A percentile compares a stretch with the other conserved stretches of the same genome.
Conservation (phyloP, 1,284 basidiomycete species). For the Apiotrichum laibachii region DNA sequence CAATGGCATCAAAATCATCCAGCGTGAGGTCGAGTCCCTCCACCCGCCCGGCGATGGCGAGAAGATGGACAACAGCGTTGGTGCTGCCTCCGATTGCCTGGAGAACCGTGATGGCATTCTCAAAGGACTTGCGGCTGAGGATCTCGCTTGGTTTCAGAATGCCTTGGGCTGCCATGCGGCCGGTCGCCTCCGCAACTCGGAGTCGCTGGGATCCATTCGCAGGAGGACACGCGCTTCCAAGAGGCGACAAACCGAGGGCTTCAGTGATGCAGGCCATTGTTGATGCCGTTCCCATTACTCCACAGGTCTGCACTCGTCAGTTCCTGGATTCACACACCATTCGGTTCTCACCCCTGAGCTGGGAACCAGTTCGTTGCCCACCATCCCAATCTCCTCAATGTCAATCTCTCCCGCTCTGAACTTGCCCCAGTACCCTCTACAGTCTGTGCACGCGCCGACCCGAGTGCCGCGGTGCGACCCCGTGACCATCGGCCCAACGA, state of each 20-base stretch:
- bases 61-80: constrained; percentile 53
- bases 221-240: constrained; percentile 43
- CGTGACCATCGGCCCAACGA: constrained; percentile 48
- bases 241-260: constrained; percentile 44
- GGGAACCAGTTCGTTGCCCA: constrained; percentile 48
- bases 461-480: constrained; percentile 40
- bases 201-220: constrained; percentile 42
- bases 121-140: constrained; percentile 50
- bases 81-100: constrained; percentile 54
- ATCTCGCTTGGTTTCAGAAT: constrained; percentile 48
- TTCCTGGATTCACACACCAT: constrained; percentile 5
- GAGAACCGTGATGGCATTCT: constrained; percentile 53
- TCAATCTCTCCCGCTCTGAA: constrained; percentile 46
- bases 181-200: constrained; percentile 43
- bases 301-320: constrained; percentile 35
- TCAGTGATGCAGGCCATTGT: constrained; percentile 50
- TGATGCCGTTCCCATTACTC: constrained; percentile 50
- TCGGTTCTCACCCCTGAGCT: constrained; percentile 33
- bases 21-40: constrained; percentile 49
- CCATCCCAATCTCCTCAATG: constrained; percentile 42
- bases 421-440: constrained; percentile 45
- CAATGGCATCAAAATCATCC: constrained; percentile 51
- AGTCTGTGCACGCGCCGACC: constrained; percentile 49
- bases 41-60: constrained; percentile 53
- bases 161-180: constrained; percentile 24